Conservation (phyloP, 2,329 filamentous ascomycete genomes). For the Grosmannia clavigera region DNA sequence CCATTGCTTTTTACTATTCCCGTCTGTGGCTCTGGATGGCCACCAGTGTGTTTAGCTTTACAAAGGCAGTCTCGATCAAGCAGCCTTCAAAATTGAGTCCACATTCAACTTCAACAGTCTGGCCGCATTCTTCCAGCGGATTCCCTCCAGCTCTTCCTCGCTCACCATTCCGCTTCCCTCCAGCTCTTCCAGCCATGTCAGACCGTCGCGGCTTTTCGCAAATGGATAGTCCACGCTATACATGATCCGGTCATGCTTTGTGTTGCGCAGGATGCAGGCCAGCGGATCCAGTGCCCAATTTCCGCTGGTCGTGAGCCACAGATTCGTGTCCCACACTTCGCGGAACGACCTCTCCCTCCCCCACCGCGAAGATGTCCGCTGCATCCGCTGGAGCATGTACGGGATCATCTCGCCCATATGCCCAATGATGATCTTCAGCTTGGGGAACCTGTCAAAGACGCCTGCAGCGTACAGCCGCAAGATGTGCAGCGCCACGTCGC, state of each 20-base stretch:
- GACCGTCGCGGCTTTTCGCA: conserved; percentile 33
- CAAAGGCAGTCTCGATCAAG: background rate
- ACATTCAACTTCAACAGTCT: background rate
- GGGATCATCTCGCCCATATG: conserved; percentile 42
- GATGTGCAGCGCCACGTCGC: conserved; percentile 33
- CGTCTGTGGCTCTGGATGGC: no score
- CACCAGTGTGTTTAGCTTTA: background rate
- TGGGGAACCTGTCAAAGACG: conserved; percentile 41
- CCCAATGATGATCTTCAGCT: conserved; percentile 40
- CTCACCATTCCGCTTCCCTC: conserved; percentile 34
- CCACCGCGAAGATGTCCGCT: conserved; percentile 2
- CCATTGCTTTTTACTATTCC: no score
- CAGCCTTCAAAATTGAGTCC: background rate
- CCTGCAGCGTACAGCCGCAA: conserved; percentile 37
- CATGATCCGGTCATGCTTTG: conserved; percentile 35
- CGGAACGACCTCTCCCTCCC: conserved; percentile 23
- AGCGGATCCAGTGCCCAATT: conserved; percentile 36
- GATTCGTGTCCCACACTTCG: conserved; percentile 41
- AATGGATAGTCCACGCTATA: conserved; percentile 49
- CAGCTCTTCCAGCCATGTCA: conserved; percentile 34
- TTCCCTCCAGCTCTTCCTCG: background rate
- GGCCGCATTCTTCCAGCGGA: background rate
- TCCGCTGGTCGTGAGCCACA: conserved; percentile 46
- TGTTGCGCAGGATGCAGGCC: conserved; percentile 29
- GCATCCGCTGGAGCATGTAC: conserved; percentile 37